Conservation (phyloP, 2,329 filamentous ascomycete genomes). For the Blastomyces parvus region DNA sequence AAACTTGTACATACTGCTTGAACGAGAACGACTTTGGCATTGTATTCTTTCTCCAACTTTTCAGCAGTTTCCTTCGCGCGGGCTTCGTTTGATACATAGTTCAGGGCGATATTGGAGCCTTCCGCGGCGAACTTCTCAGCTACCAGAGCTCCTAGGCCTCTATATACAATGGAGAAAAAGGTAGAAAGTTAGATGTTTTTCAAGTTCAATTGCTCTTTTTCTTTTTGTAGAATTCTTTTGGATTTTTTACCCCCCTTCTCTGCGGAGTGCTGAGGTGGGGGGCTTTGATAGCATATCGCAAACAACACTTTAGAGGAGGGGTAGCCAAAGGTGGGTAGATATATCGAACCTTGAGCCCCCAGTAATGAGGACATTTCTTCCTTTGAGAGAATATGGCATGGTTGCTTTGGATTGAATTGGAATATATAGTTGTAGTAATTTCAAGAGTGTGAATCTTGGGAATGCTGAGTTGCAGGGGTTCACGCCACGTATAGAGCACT, state of each 20-base stretch:
- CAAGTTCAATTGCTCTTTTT: neutral
- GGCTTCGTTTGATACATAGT: constrained; percentile 56
- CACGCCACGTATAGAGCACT: no score
- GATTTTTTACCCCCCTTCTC: neutral
- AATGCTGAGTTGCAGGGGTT: neutral
- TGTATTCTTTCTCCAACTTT: constrained; percentile 45
- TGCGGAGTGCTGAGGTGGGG: neutral
- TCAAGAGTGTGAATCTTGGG: neutral
- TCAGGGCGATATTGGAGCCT: constrained; percentile 62
- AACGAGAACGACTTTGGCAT: constrained; percentile 46
- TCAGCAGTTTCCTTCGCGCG: constrained; percentile 51
- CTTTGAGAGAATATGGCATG: constrained; percentile 56
- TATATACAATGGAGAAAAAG: constrained; percentile 26
- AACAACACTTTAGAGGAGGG: neutral
- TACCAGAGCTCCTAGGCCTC: constrained; percentile 63
- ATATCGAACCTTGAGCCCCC: constrained; percentile 49
- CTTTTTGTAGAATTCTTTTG: neutral
- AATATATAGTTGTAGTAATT: neutral
- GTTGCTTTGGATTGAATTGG: neutral
- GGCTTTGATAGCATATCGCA: neutral
- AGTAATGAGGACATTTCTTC: constrained; percentile 54
- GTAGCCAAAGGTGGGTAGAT: neutral
- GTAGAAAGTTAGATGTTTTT: neutral
- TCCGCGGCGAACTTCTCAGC: constrained; percentile 57
- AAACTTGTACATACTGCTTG: constrained; percentile 45